Base-by-base conservation (phyloP, 139 green algal genomes). In the Closterium sp. region DNA sequence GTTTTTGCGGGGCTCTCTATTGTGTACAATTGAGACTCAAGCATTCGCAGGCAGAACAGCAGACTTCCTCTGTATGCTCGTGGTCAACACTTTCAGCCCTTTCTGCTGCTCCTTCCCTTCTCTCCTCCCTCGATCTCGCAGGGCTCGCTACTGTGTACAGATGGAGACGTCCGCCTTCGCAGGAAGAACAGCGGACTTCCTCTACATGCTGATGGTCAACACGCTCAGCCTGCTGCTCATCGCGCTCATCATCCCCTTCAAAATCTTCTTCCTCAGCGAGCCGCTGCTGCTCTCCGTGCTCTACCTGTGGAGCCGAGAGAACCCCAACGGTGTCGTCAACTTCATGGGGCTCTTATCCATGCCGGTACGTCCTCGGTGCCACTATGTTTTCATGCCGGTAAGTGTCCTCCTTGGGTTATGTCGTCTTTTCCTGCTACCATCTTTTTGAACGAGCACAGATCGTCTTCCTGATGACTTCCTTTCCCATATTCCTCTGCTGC, bases 301-400 rank as follows among this genome's bases (percentile, higher is more conserved):
- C 3, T 97, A 96, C 87, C 84, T 97, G 30, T 97, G 96, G 95
- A 95, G 88, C 85, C 88, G 94, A 0, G 94, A 96, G 88, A 96
- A 95, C 89, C 89, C 96, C 43, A 89, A 91, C n/a, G 84, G 81
- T 31, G 93, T 86, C 31, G 94, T 96, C 43, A 95, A 88, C 85
- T 90, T 98, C 30, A 94, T 95, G 34, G 96, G 96, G 33, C 84
- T 97, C 34, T 91, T 97, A 84, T 91, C 91, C 34, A 38, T 97
- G 32, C 91, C 90, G 9, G 89, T 92, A 12, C 34, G 83, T 86
- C 30, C 30, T n/a, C n/a, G n/a, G n/a, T n/a, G n/a, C n/a, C n/a
- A n/a, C n/a, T n/a, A n/a, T n/a, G n/a, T n/a, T n/a, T n/a, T n/a
- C n/a, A n/a, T n/a, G n/a, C n/a, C 89, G 69, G 89, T 92, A 4